A percentile compares a stretch with the other conserved stretches of the same genome.
phyloP scores from a whole-genome alignment of 768 basidiomycete genomes.

The Xanthoconium stramineum region DNA sequence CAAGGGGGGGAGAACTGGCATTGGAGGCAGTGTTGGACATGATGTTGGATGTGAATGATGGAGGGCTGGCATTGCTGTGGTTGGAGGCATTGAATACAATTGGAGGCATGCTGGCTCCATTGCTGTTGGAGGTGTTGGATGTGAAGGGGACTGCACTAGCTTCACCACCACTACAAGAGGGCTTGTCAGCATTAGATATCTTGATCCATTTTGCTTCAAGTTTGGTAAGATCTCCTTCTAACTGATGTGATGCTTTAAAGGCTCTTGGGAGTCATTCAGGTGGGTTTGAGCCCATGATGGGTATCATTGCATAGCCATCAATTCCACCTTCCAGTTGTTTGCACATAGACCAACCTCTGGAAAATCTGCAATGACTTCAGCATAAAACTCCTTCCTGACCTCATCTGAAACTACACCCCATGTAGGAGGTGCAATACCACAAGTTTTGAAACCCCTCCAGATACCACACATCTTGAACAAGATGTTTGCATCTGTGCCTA shows the following conservation, averaged over 20 bases:
- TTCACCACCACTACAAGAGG: no score
- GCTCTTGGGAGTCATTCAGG: not conserved
- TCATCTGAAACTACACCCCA: not conserved
- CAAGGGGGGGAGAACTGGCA: no score
- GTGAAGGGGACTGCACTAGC: no score
- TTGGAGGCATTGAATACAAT: no score
- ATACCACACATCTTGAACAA: not conserved
- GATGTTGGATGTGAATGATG: no score
- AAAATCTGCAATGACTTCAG: not conserved
- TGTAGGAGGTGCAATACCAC: not conserved
- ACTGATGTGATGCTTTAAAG: not conserved
- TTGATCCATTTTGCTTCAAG: not conserved
- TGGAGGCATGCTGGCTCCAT: no score
- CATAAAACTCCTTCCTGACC: not conserved
- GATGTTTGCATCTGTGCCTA: not conserved
- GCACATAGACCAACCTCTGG: not conserved
- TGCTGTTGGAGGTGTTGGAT: no score
- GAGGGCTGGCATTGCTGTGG: no score
- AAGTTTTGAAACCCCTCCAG: not conserved
- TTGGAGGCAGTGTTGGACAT: no score
- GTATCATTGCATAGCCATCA: not conserved
- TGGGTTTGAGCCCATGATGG: not conserved
- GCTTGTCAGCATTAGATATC: no score
- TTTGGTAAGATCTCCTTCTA: not conserved
- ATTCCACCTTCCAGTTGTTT: not conserved